Evolutionary conservation across 2,329 filamentous ascomycete species (phyloP).

Genomic region (Aspergillus versicolor): DNA sequence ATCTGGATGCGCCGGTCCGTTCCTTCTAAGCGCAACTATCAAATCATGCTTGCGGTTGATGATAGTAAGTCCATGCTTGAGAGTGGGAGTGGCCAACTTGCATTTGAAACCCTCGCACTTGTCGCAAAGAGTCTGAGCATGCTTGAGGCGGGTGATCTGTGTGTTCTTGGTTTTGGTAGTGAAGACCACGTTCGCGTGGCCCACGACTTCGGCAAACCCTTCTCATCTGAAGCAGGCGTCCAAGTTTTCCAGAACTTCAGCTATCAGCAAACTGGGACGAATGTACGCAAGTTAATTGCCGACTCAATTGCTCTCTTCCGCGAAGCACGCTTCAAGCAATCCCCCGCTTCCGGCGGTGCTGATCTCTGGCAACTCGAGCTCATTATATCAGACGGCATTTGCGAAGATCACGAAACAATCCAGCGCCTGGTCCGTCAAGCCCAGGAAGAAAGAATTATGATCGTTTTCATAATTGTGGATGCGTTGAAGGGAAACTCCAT

Average conservation of each 20-base stretch:
- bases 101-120: conserved; percentile 91
- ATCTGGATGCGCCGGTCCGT: conserved; percentile 97
- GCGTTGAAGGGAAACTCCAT: conserved; percentile 59
- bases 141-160: conserved; percentile 93
- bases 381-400: conserved; percentile 91
- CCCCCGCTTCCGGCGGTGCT: conserved; percentile 49
- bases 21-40: conserved; percentile 90
- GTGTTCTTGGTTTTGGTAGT: conserved; percentile 84
- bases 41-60: conserved; percentile 96
- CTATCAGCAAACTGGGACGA: conserved; percentile 82
- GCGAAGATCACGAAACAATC: conserved; percentile 83
- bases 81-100: conserved; percentile 70
- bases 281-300: conserved; percentile 75
- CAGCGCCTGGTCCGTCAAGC: conserved; percentile 80
- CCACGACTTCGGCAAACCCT: conserved; percentile 80
- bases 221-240: conserved; percentile 78
- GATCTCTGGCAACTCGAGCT: conserved; percentile 96
- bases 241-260: conserved; percentile 79
- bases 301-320: conserved; percentile 80
- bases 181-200: conserved; percentile 71
- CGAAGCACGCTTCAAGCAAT: conserved; percentile 65
- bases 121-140: conserved; percentile 83
- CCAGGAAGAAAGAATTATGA: conserved; percentile 91
- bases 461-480: conserved; percentile 97
- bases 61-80: conserved; percentile 95